Evolutionary conservation across 1,284 basidiomycete species (phyloP).

Genomic region (Ceratobasidium sp.): DNA sequence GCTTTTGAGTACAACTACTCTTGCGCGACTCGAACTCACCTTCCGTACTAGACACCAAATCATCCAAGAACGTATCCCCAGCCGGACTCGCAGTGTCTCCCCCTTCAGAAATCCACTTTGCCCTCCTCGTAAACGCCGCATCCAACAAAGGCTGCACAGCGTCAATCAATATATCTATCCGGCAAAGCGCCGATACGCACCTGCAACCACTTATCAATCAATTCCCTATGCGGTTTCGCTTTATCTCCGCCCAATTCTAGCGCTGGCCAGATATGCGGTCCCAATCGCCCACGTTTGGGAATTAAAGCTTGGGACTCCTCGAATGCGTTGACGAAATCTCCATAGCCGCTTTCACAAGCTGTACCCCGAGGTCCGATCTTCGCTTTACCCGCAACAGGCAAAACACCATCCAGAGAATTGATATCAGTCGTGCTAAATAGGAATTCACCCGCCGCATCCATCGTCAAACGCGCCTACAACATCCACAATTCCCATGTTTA

Average conservation of each 20-base stretch:
- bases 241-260: conserved; percentile 3
- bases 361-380: conserved; percentile 6
- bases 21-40: conserved; percentile 46
- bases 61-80: conserved; percentile 48
- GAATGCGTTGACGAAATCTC: conserved; percentile 42
- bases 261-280: conserved; percentile 12
- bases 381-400: conserved; percentile 26
- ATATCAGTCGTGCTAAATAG: conserved; percentile 59
- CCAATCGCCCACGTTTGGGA: conserved; percentile 10
- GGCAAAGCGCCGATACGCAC: neutral
- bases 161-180: neutral
- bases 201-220: conserved; percentile 5
- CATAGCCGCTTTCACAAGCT: conserved; percentile 48
- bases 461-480: conserved; percentile 62
- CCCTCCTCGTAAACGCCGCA: conserved; percentile 9
- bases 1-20: neutral
- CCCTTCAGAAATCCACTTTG: neutral
- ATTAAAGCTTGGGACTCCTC: conserved; percentile 38
- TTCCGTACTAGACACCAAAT: conserved; percentile 48
- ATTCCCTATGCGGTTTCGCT: neutral
- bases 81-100: conserved; percentile 17
- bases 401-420: conserved; percentile 54
- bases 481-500: conserved; percentile 42
- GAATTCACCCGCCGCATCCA: conserved; percentile 65
- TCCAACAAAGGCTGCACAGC: conserved; percentile 8